These are phyloP conservation scores for Hortaea werneckii DNA, from an alignment of 2,329 filamentous ascomycete species.

Conservation along the genomic window DNA sequence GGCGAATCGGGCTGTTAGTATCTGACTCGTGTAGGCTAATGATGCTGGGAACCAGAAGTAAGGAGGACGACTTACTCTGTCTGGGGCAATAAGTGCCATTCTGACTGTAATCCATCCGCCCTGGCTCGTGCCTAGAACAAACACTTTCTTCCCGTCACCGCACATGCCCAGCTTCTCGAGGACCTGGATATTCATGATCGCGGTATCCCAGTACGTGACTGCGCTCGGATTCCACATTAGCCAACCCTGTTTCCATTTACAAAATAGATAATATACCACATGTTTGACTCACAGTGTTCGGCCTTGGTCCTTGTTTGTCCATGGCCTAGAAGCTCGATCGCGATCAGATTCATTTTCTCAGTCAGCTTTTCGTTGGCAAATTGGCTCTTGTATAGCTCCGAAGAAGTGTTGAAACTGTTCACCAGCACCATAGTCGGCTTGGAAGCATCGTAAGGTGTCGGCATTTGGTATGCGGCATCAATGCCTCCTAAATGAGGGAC, in stretches of 20 bases:
- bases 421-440: slow-evolving; percentile 44
- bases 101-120: slow-evolving; percentile 43
- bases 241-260: too few species aligned
- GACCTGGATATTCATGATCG: slow-evolving; percentile 35
- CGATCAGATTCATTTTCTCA: slow-evolving; percentile 38
- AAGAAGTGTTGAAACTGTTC: slow-evolving; percentile 38
- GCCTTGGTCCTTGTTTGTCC: slow-evolving; percentile 36
- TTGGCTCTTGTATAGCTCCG: slow-evolving; percentile 25
- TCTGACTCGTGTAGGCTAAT: too few species aligned
- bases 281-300: slow-evolving; percentile 28
- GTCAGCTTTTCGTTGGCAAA: slow-evolving; percentile 20
- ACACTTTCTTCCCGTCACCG: slow-evolving; percentile 26
- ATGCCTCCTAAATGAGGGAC: slow-evolving; percentile 44
- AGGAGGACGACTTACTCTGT: neutral
- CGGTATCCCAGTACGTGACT: slow-evolving; percentile 40
- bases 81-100: slow-evolving; percentile 44
- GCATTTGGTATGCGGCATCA: slow-evolving; percentile 38
- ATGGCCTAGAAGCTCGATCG: slow-evolving; percentile 45
- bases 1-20: neutral
- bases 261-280: too few species aligned
- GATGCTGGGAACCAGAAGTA: too few species aligned
- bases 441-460: slow-evolving; percentile 15
- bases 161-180: slow-evolving; percentile 31
- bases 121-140: slow-evolving; percentile 43
- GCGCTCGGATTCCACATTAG: neutral